Base-by-base conservation (phyloP, 2,329 filamentous ascomycete species). In the Aspergillus sp. region DNA sequence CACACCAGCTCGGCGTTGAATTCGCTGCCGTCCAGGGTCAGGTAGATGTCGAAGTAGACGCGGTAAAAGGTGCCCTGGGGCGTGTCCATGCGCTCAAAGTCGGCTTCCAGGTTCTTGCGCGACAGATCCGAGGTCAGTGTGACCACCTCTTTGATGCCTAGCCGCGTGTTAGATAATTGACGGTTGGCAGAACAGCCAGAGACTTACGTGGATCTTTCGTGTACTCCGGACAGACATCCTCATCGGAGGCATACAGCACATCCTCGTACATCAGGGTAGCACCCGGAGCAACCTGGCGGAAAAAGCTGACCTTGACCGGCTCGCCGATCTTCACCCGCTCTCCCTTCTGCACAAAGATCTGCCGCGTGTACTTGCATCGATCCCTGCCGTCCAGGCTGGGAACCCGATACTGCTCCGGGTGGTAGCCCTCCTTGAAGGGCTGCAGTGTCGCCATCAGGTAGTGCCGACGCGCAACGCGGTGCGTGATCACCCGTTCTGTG, bases 211-310 rank as follows among this genome's bases (percentile, higher is more conserved):
- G 89, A 75, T 98, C 91, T 62, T 96, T 98, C 47, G 89, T 96
- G 60, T 98, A 98, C 61, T 96, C 91, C 1, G 91, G 91, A 63
- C 89, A 96, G 32, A 94, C 85, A 58, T 98, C 91, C 44, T 96
- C 91, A 55, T 98, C 91, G 55, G 91, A 98, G 31, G 89, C 91
- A 60, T 95, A 96, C 36, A 96, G 64, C 33, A 96, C 89, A 66
- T 98, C 91, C 68, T 98, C 91, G 60, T 98, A 98, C 91, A 98
- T 96, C 49, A 98, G 77, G 1, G 89, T 96, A 20, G 91, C 91
- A 30, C 91, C 91, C 1, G 91, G 91, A 4, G 91, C 91, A 34
- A 98, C 91, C 61, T 96, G 91, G 61, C 91, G 74, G 78, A 98
- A 96, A 66, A 96, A 96, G 7, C 85, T 93, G 27, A 96, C 91